Conservation (phyloP, 2,329 filamentous ascomycete genomes). For the Fulvia fulva region DNA sequence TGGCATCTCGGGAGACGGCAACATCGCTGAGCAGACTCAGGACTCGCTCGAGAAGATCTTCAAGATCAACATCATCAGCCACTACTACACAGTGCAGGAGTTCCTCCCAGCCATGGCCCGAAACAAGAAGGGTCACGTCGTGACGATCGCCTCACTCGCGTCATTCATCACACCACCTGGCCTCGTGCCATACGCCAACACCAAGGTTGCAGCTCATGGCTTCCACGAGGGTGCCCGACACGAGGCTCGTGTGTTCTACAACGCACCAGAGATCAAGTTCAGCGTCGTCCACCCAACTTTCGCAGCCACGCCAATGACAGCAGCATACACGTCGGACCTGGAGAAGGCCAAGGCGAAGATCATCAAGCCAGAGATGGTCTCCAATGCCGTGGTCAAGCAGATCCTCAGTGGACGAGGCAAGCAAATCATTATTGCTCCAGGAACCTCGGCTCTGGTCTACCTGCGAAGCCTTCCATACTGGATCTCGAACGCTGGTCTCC, state of each 20-base stretch:
- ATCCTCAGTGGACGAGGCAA: conserved; percentile 40
- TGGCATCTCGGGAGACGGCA: conserved; percentile 45
- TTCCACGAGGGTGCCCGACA: conserved; percentile 50
- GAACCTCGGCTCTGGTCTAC: conserved; percentile 2
- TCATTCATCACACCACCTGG: conserved; percentile 41
- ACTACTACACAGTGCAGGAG: conserved; percentile 49
- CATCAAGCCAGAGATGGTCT: conserved; percentile 39
- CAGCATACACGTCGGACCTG: conserved; percentile 32
- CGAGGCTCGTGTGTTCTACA: conserved; percentile 42
- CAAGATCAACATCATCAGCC: conserved; percentile 50
- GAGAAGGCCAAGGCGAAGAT: conserved; percentile 31
- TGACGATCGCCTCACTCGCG: conserved; percentile 54
- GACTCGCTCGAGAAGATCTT: conserved; percentile 46
- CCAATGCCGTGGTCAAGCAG: conserved; percentile 43
- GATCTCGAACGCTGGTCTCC: conserved; percentile 1
- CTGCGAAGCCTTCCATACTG: conserved; percentile 7
- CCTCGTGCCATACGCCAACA: conserved; percentile 51
- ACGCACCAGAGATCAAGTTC: conserved; percentile 42
- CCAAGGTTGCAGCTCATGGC: conserved; percentile 50
- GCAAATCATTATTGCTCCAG: conserved; percentile 38
- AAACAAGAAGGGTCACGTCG: conserved; percentile 53
- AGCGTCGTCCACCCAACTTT: conserved; percentile 42
- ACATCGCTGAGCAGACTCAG: conserved; percentile 46
- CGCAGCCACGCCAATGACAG: conserved; percentile 40
- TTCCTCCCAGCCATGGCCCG: conserved; percentile 52